Evolutionary conservation across 257 asterid species (phyloP).

Genomic region (Euphrasia confusa): DNA sequence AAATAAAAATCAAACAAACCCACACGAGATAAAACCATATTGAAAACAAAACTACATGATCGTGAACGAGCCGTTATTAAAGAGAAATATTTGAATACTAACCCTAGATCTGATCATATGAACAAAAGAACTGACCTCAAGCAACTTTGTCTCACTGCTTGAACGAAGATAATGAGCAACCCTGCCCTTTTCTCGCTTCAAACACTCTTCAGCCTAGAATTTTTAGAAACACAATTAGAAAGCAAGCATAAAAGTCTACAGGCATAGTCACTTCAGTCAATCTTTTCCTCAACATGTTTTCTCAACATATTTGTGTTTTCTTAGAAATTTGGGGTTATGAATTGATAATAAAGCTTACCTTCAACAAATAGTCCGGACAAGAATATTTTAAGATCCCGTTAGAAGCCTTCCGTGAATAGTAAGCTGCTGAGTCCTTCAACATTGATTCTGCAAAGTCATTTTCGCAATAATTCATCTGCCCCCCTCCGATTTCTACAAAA

Average conservation of each 20-base stretch:
- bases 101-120: conserved; percentile 6
- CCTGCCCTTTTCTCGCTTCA: conserved; percentile 24
- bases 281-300: not conserved
- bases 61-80: not conserved
- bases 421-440: conserved; percentile 83
- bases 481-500: conserved; percentile 99
- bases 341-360: too few species aligned
- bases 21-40: not conserved
- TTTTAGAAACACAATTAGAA: conserved; percentile 21
- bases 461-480: conserved; percentile 78
- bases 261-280: not conserved
- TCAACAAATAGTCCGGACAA: conserved; percentile 94
- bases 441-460: conserved; percentile 24
- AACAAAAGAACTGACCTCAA: too few species aligned
- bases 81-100: conserved; percentile 9
- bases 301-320: too few species aligned
- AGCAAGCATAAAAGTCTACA: not conserved
- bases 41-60: not conserved
- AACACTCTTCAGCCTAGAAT: conserved; percentile 1
- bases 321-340: too few species aligned
- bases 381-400: conserved; percentile 96
- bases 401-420: conserved; percentile 97
- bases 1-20: not conserved
- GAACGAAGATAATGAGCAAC: too few species aligned
- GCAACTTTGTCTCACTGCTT: too few species aligned